These are phyloP conservation scores for Neonectria magnoliae DNA, from an alignment of 2,329 filamentous ascomycete species.

Conservation along the genomic window DNA sequence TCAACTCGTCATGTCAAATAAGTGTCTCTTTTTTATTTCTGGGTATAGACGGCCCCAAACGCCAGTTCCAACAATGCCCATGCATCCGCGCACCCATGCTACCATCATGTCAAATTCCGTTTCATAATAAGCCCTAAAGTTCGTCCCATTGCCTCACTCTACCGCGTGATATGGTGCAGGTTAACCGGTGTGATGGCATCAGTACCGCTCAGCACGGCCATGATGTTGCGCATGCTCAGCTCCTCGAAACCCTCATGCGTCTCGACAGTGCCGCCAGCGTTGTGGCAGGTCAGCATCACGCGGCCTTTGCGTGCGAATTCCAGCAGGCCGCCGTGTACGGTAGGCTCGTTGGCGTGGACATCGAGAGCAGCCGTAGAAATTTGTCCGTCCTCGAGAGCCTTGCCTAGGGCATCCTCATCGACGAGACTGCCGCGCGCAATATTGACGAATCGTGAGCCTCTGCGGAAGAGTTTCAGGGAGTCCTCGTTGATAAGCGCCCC, in stretches of 20 bases:
- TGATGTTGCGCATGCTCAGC: slow-evolving; percentile 73
- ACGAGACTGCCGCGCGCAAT: slow-evolving; percentile 72
- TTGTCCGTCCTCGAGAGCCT: slow-evolving; percentile 63
- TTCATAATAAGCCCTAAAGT: background rate
- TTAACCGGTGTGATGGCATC: slow-evolving; percentile 71
- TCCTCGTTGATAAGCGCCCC: slow-evolving; percentile 59
- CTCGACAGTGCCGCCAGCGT: slow-evolving; percentile 73
- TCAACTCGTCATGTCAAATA: background rate
- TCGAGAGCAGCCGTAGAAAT: slow-evolving; percentile 68
- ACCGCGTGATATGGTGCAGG: slow-evolving; percentile 57
- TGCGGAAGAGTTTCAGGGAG: slow-evolving; percentile 62
- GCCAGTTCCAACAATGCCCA: slow-evolving; percentile 10
- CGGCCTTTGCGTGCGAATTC: slow-evolving; percentile 52
- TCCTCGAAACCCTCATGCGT: slow-evolving; percentile 74
- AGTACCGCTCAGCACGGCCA: slow-evolving; percentile 64
- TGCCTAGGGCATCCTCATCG: slow-evolving; percentile 70
- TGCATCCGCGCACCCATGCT: slow-evolving; percentile 9
- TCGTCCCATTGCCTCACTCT: background rate
- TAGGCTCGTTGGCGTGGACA: slow-evolving; percentile 70
- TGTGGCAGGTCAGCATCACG: slow-evolving; percentile 72
- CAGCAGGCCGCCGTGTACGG: slow-evolving; percentile 58
- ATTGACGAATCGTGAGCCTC: slow-evolving; percentile 70
- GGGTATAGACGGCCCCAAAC: slow-evolving; percentile 5
- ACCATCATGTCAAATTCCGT: background rate
- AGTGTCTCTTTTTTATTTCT: slow-evolving; percentile 3